phyloP scores from a whole-genome alignment of 2,329 filamentous ascomycete species.

The Ophiostoma pallidulum region DNA sequence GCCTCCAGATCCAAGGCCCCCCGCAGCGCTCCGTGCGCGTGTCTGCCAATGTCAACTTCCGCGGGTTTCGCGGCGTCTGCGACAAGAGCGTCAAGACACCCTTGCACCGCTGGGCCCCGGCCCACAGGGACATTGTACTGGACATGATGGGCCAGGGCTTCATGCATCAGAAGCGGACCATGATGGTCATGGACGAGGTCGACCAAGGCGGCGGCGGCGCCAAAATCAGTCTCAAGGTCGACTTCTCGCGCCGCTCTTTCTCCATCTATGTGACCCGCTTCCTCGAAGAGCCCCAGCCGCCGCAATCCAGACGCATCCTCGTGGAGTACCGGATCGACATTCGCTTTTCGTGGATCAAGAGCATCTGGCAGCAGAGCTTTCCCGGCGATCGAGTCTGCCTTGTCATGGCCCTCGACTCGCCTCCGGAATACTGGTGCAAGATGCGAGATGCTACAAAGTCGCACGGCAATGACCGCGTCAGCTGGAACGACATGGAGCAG shows the following conservation, averaged over 20 bases:
- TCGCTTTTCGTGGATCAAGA: constrained; percentile 36
- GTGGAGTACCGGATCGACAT: constrained; percentile 34
- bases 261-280: constrained; percentile 8
- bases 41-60: constrained; percentile 5
- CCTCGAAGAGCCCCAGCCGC: background rate
- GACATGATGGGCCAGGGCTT: constrained; percentile 52
- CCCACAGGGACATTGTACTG: constrained; percentile 33
- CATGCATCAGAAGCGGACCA: constrained; percentile 40
- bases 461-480: constrained; percentile 22
- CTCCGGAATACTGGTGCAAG: constrained; percentile 39
- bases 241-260: constrained; percentile 8
- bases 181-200: constrained; percentile 50
- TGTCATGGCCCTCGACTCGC: constrained; percentile 38
- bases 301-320: background rate
- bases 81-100: constrained; percentile 13
- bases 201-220: constrained; percentile 1
- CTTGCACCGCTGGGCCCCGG: constrained; percentile 16
- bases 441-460: constrained; percentile 24
- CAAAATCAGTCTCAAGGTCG: constrained; percentile 17
- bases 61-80: constrained; percentile 4
- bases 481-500: constrained; percentile 33
- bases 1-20: background rate
- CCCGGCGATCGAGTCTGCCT: constrained; percentile 28
- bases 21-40: background rate
- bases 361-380: constrained; percentile 30